These are phyloP conservation scores for Entomortierella beljakovae DNA, from an alignment of 192 early-diverging fungal species.

Conservation along the genomic window DNA sequence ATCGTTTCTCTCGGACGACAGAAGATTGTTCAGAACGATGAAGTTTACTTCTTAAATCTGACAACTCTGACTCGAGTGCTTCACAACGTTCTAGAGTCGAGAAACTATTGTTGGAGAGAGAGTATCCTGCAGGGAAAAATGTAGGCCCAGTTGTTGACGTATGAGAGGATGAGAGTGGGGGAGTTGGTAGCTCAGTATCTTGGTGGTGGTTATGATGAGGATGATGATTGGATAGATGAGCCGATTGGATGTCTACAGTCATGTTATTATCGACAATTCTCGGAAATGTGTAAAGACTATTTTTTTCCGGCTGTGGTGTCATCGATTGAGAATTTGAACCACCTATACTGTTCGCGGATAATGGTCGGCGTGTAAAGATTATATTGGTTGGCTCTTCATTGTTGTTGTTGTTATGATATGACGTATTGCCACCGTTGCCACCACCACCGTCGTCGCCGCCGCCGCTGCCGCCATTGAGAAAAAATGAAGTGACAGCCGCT, in stretches of 20 bases:
- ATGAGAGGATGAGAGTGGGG: neutral
- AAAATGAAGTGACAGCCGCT: neutral
- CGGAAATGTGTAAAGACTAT: no score
- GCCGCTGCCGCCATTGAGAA: constrained; percentile 2
- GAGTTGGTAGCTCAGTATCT: neutral
- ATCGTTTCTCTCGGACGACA: constrained; percentile 26
- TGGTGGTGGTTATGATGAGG: neutral
- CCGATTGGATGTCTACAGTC: no score
- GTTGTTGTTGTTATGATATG: neutral
- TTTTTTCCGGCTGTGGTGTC: no score
- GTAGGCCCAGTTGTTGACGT: neutral
- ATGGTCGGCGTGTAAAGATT: neutral
- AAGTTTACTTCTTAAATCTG: constrained; percentile 13
- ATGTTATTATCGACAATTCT: no score
- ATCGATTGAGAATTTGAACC: no score
- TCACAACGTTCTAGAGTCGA: constrained; percentile 27
- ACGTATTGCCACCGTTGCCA: no score
- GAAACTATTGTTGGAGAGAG: neutral
- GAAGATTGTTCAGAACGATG: constrained; percentile 21
- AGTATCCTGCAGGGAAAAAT: neutral
- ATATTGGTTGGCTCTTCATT: neutral
- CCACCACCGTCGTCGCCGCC: constrained; percentile 1
- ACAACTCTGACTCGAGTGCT: constrained; percentile 24
- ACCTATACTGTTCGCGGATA: constrained; percentile 4
- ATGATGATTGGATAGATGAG: neutral